Evolutionary conservation across 2,329 filamentous ascomycete genomes (phyloP).

Genomic region (Aureobasidium sp.): DNA sequence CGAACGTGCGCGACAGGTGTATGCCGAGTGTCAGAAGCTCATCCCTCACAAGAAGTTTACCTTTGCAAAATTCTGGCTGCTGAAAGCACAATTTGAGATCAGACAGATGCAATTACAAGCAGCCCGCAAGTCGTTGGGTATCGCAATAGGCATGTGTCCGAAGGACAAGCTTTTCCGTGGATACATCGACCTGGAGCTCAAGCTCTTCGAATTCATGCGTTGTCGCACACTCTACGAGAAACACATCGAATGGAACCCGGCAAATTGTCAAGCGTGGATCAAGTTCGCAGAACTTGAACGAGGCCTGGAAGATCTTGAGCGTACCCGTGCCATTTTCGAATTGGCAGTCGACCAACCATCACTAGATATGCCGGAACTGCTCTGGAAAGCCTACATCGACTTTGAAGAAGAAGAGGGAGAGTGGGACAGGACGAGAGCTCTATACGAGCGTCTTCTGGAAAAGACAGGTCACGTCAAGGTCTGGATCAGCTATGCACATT

Average conservation of each 20-base stretch:
- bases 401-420: conserved; percentile 95
- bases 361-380: conserved; percentile 92
- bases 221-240: conserved; percentile 92
- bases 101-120: conserved; percentile 73
- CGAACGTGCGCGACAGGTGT: conserved; percentile 78
- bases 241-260: conserved; percentile 83
- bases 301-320: conserved; percentile 81
- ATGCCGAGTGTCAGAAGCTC: conserved; percentile 76
- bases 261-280: conserved; percentile 93
- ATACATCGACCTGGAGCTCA: conserved; percentile 88
- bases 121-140: conserved; percentile 82
- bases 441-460: conserved; percentile 85
- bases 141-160: conserved; percentile 86
- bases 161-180: conserved; percentile 94
- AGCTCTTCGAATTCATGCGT: conserved; percentile 86
- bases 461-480: conserved; percentile 99
- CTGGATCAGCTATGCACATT: conserved; percentile 98
- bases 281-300: conserved; percentile 91
- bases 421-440: conserved; percentile 69
- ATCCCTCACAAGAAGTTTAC: conserved; percentile 97
- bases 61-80: conserved; percentile 91
- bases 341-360: conserved; percentile 74
- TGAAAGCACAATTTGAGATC: conserved; percentile 89
- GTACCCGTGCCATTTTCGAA: conserved; percentile 85
- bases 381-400: conserved; percentile 98